Percentiles rank a stretch among this genome's conserved stretches.
Evolutionary conservation across 2,329 filamentous ascomycete species (phyloP).

Genomic region (Amauroascus verrucosus): DNA sequence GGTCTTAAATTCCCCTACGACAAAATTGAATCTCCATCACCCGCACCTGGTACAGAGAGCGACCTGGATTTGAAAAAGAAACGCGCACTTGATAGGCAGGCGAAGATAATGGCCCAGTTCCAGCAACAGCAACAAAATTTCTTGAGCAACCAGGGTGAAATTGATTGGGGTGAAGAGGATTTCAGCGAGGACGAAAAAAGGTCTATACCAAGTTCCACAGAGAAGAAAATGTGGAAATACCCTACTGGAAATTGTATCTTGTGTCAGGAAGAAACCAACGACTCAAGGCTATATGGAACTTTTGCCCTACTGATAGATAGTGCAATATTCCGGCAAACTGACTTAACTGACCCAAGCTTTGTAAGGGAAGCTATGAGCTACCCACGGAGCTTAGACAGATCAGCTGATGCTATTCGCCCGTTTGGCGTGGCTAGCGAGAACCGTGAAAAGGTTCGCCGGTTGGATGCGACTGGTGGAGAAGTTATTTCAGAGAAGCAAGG

Average conservation of each 20-base stretch:
- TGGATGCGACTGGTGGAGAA: constrained; percentile 60
- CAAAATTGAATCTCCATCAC: constrained; percentile 69
- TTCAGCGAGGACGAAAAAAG: constrained; percentile 53
- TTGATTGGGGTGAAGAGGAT: constrained; percentile 82
- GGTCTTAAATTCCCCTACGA: constrained; percentile 56
- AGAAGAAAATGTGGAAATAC: constrained; percentile 77
- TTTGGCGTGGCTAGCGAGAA: constrained; percentile 90
- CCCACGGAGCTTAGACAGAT: constrained; percentile 71
- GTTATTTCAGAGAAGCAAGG: constrained; percentile 67
- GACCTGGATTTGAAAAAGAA: constrained; percentile 74
- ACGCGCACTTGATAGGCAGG: constrained; percentile 78
- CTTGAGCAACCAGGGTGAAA: constrained; percentile 71
- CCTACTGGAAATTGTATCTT: constrained; percentile 88
- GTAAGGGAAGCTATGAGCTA: constrained; percentile 71
- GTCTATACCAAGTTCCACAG: constrained; percentile 41
- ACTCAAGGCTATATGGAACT: constrained; percentile 78
- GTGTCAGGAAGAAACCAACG: constrained; percentile 91
- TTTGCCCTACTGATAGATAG: constrained; percentile 86
- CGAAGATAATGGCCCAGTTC: constrained; percentile 93
- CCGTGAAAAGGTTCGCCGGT: constrained; percentile 61
- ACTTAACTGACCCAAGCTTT: constrained; percentile 70
- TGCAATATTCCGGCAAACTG: constrained; percentile 74
- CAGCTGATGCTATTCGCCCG: constrained; percentile 70
- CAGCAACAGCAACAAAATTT: constrained; percentile 96
- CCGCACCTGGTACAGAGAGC: constrained; percentile 52